Conservation (phyloP, 2,329 filamentous ascomycete genomes). For the Colletotrichum chlorophyti region DNA sequence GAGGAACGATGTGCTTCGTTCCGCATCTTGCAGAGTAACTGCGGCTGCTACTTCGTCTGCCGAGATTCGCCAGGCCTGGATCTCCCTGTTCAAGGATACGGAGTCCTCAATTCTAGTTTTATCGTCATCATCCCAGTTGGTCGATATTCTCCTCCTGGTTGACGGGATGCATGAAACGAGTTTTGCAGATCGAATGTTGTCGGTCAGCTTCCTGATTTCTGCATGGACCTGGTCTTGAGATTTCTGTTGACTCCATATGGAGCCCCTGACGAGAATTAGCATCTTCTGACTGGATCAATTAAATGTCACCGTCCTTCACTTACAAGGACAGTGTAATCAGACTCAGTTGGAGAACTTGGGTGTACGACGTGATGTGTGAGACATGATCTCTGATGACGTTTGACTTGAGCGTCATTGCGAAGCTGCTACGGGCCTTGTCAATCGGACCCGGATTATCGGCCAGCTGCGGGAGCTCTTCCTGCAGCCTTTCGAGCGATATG, state of each 20-base stretch:
- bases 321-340: constrained; percentile 35
- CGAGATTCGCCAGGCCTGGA: constrained; percentile 35
- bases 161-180: constrained; percentile 21
- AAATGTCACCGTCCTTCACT: no score
- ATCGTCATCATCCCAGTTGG: constrained; percentile 24
- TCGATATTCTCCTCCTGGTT: neutral
- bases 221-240: constrained; percentile 36
- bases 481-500: constrained; percentile 29
- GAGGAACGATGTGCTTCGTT: neutral
- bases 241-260: constrained; percentile 31
- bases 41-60: constrained; percentile 35
- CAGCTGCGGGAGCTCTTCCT: constrained; percentile 32
- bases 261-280: constrained; percentile 23
- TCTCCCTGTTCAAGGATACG: constrained; percentile 30
- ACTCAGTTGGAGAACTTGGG: constrained; percentile 36
- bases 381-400: constrained; percentile 32
- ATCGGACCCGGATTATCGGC: constrained; percentile 27
- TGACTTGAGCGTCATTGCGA: constrained; percentile 32
- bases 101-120: constrained; percentile 17
- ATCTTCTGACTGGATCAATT: neutral
- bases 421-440: constrained; percentile 29
- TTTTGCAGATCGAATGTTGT: constrained; percentile 30
- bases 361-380: constrained; percentile 34
- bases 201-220: constrained; percentile 34
- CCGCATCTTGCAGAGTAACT: constrained; percentile 30